A percentile compares a stretch with the other conserved stretches of the same genome.
These are phyloP conservation scores for Amorphotheca resinae DNA, from an alignment of 495 filamentous ascomycete genomes.

Conservation along the genomic window DNA sequence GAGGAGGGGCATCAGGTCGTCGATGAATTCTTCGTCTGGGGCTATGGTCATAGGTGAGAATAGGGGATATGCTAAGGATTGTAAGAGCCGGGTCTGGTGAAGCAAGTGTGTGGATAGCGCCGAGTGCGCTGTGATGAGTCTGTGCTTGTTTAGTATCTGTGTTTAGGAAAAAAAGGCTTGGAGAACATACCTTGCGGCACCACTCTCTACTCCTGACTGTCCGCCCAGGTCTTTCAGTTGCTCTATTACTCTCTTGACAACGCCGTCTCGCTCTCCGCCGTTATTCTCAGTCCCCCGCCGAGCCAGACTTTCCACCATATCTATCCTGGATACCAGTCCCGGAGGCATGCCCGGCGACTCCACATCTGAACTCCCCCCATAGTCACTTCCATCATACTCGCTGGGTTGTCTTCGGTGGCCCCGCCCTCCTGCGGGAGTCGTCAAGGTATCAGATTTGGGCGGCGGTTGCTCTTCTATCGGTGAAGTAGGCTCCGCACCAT, in stretches of 20 bases:
- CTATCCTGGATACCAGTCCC: slow-evolving; percentile 60
- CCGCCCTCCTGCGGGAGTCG: slow-evolving; percentile 9
- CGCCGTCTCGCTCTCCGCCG: slow-evolving; percentile 52
- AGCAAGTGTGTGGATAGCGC: slow-evolving; percentile 71
- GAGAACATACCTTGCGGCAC: slow-evolving; percentile 54
- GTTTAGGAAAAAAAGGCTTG: neutral
- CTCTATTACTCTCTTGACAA: slow-evolving; percentile 60
- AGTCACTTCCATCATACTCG: slow-evolving; percentile 49
- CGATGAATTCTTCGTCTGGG: slow-evolving; percentile 46
- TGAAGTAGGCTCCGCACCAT: slow-evolving; percentile 17
- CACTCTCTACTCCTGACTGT: slow-evolving; percentile 71
- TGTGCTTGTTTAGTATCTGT: slow-evolving; percentile 25
- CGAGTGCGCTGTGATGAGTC: slow-evolving; percentile 77
- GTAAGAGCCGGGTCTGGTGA: slow-evolving; percentile 73
- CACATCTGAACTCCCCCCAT: slow-evolving; percentile 60
- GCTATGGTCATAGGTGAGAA: slow-evolving; percentile 43
- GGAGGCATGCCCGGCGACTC: slow-evolving; percentile 58
- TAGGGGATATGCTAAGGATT: slow-evolving; percentile 67
- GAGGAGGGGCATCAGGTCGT: slow-evolving; percentile 53
- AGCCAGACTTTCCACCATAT: slow-evolving; percentile 62
- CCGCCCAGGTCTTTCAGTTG: slow-evolving; percentile 64
- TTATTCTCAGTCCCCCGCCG: slow-evolving; percentile 60
- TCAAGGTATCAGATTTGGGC: slow-evolving; percentile 7
- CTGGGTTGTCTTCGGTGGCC: slow-evolving; percentile 32
- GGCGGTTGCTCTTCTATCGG: slow-evolving; percentile 3